Evolutionary conservation across 139 green algal genomes (phyloP).

Genomic region (Helicosporidium sp.): DNA sequence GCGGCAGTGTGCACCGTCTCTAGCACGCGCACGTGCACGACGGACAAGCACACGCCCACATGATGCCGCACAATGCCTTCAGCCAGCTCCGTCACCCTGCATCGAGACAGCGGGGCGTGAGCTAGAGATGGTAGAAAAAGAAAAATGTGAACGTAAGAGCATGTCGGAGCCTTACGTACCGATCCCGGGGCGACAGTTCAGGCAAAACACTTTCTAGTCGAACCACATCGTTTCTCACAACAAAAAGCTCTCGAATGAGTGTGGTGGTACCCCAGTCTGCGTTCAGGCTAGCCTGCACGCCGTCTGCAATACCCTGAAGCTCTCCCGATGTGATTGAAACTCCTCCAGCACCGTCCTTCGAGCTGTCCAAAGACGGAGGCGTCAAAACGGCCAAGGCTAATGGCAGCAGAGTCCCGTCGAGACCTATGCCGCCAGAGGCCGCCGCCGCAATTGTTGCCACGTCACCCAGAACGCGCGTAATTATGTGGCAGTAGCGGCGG

Average conservation of each 20-base stretch:
- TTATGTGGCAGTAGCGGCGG: too few relatives aligned
- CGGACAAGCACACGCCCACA: slow-evolving; percentile 32
- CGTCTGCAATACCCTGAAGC: not conserved
- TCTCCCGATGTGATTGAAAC: not conserved
- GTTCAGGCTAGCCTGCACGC: slow-evolving; percentile 1
- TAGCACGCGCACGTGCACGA: slow-evolving; percentile 18
- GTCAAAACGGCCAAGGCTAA: slow-evolving; percentile 1
- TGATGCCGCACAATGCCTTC: slow-evolving; percentile 33
- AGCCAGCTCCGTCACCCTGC: slow-evolving; percentile 27
- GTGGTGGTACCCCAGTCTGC: slow-evolving; percentile 39
- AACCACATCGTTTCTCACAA: slow-evolving; percentile 32
- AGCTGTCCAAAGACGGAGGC: slow-evolving; percentile 18
- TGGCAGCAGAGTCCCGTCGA: not conserved
- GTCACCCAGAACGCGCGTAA: too few relatives aligned
- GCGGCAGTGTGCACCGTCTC: slow-evolving; percentile 2
- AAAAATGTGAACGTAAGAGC: not conserved
- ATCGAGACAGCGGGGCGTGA: too few relatives aligned
- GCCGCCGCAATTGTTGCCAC: too few relatives aligned
- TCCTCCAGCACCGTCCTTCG: not conserved
- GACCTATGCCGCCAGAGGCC: too few relatives aligned
- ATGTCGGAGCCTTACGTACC: not conserved
- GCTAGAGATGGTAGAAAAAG: too few relatives aligned
- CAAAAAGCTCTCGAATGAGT: slow-evolving; percentile 32
- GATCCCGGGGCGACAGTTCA: slow-evolving; percentile 37
- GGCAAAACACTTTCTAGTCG: slow-evolving; percentile 40